Evolutionary conservation across 805 yeast species (phyloP).

Genomic region (Candida silvatica): DNA sequence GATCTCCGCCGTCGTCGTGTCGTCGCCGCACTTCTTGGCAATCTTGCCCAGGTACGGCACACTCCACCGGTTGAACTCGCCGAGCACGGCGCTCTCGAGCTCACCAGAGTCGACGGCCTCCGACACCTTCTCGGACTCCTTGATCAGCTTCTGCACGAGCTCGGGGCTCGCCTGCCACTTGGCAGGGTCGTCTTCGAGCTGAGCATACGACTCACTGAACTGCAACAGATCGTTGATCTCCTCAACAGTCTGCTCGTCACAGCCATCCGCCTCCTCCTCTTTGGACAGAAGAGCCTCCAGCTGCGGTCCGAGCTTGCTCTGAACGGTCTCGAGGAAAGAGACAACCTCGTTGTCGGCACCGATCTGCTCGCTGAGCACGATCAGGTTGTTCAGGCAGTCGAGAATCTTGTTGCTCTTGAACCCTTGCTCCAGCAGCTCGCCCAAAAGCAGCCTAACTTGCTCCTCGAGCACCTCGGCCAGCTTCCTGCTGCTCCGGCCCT

Average conservation of each 20-base stretch:
- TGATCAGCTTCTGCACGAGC: neutral
- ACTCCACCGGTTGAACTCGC: slow-evolving; percentile 13
- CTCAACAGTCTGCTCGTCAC: slow-evolving; percentile 1
- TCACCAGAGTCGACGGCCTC: slow-evolving; percentile 4
- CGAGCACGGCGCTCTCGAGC: slow-evolving; percentile 7
- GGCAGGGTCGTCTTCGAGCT: slow-evolving; percentile 1
- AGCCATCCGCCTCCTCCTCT: slow-evolving; percentile 5
- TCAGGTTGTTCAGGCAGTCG: slow-evolving; percentile 61
- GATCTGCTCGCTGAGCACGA: slow-evolving; percentile 24
- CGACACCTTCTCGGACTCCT: slow-evolving; percentile 1
- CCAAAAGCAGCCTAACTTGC: slow-evolving; percentile 23
- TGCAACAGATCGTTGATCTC: slow-evolving; percentile 1
- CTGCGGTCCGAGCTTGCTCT: neutral
- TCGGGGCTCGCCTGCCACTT: slow-evolving; percentile 2
- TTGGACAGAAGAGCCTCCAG: neutral
- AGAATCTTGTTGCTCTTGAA: slow-evolving; percentile 48
- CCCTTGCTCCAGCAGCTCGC: slow-evolving; percentile 31
- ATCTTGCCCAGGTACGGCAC: slow-evolving; percentile 18
- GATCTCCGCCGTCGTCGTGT: slow-evolving; percentile 12
- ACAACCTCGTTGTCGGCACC: slow-evolving; percentile 17
- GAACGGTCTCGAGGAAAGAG: slow-evolving; percentile 6
- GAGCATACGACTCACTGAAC: neutral
- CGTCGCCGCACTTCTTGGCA: slow-evolving; percentile 14
- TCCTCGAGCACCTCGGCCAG: slow-evolving; percentile 11
- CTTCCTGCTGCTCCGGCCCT: slow-evolving; percentile 1